phyloP scores from a whole-genome alignment of 1,139 yeast genomes.

The Nakaseomyces bracarensis region DNA sequence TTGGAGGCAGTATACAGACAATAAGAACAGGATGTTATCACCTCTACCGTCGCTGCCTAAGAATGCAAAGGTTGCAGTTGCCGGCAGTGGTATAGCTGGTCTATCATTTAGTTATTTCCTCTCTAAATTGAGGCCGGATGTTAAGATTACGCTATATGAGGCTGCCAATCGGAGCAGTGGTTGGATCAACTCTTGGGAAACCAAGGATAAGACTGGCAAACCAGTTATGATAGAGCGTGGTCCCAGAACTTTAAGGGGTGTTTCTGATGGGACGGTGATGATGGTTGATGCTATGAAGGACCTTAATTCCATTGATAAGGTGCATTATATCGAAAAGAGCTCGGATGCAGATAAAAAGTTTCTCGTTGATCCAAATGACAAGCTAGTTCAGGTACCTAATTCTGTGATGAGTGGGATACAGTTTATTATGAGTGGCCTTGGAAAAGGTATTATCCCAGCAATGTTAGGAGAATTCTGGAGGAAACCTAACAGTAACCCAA shows the following conservation, averaged over 20 bases:
- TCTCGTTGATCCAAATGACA: constrained; percentile 37
- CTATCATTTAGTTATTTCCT: constrained; percentile 70
- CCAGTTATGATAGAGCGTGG: constrained; percentile 55
- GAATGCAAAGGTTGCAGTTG: constrained; percentile 48
- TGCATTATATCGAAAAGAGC: constrained; percentile 42
- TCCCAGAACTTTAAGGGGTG: constrained; percentile 66
- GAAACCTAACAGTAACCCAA: constrained; percentile 19
- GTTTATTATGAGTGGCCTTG: constrained; percentile 41
- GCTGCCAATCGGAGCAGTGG: constrained; percentile 57
- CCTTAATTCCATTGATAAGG: constrained; percentile 37
- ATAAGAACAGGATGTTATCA: constrained; percentile 5
- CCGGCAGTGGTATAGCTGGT: constrained; percentile 90
- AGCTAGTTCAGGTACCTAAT: constrained; percentile 43
- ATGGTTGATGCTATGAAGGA: constrained; percentile 49
- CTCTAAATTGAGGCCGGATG: constrained; percentile 60
- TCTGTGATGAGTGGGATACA: constrained; percentile 34
- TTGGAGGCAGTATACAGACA: no score
- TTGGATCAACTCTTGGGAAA: constrained; percentile 52
- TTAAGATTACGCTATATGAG: constrained; percentile 58
- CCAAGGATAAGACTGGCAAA: constrained; percentile 19
- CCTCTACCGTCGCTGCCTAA: constrained; percentile 17
- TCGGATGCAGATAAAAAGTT: constrained; percentile 58
- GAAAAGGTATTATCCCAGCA: constrained; percentile 36
- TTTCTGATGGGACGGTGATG: constrained; percentile 55
- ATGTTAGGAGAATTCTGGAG: constrained; percentile 35